A percentile compares a stretch with the other conserved stretches of the same genome.
Conservation (phyloP, 1,139 yeast genomes). For the Pichia sp. region DNA sequence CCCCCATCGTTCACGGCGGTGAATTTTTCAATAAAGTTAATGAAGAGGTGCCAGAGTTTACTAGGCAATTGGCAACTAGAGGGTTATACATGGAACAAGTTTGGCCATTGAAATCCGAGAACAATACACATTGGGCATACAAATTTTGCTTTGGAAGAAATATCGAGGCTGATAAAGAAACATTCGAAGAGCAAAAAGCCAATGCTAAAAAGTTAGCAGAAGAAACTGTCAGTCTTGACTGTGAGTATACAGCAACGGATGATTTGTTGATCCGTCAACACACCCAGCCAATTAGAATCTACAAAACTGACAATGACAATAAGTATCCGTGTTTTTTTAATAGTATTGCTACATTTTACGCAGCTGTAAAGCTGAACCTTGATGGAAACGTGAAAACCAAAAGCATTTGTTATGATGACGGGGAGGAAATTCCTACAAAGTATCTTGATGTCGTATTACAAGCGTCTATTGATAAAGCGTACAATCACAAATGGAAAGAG, state of each 20-base stretch:
- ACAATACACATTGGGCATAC: slow-evolving; percentile 28
- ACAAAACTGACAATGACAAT: slow-evolving; percentile 5
- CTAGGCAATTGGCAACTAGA: slow-evolving; percentile 21
- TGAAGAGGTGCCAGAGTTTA: slow-evolving; percentile 25
- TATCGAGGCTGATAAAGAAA: slow-evolving; percentile 20
- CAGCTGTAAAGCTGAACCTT: slow-evolving; percentile 10
- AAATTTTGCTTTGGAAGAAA: slow-evolving; percentile 30
- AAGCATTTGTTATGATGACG: slow-evolving; percentile 26
- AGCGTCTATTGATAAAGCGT: slow-evolving; percentile 19
- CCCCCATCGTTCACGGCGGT: slow-evolving; percentile 32
- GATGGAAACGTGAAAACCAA: slow-evolving; percentile 17
- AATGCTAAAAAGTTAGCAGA: slow-evolving; percentile 26
- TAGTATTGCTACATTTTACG: slow-evolving; percentile 26
- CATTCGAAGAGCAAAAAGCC: slow-evolving; percentile 23
- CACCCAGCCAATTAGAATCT: slow-evolving; percentile 27
- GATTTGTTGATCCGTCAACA: slow-evolving; percentile 28
- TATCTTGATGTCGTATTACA: slow-evolving; percentile 25
- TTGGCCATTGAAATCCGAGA: slow-evolving; percentile 17
- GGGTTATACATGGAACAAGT: slow-evolving; percentile 24
- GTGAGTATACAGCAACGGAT: slow-evolving; percentile 26
- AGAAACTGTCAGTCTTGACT: slow-evolving; percentile 26
- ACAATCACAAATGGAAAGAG: slow-evolving; percentile 28
- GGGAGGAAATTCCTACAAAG: slow-evolving; percentile 21
- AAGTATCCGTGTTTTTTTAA: slow-evolving; percentile 24
- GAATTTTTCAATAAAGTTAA: slow-evolving; percentile 27